phyloP scores from a whole-genome alignment of 176 grass and related monocot genomes.

The Metroxylon sagu region DNA sequence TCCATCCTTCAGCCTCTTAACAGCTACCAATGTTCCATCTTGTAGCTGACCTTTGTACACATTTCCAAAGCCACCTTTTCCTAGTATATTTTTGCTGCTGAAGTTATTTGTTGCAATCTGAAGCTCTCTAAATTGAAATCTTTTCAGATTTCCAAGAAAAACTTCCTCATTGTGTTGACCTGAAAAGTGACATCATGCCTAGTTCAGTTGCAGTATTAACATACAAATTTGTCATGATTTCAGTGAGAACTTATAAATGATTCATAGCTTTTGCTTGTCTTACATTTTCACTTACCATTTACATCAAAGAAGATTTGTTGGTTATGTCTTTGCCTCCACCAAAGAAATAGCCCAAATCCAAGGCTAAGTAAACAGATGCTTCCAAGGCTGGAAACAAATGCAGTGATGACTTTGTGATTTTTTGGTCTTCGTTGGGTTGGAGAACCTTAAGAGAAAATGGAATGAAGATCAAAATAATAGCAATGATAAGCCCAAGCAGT shows the following conservation, averaged over 20 bases:
- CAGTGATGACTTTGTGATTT: conserved; percentile 39
- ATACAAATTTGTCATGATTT: background rate
- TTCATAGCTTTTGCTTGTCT: background rate
- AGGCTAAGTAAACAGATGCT: conserved; percentile 44
- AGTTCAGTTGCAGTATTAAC: background rate
- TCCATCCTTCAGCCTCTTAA: conserved; percentile 62
- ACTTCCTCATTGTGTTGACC: conserved; percentile 56
- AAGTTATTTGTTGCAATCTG: conserved; percentile 71
- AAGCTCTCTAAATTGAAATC: conserved; percentile 78
- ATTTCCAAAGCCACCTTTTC: conserved; percentile 69
- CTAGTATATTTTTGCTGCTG: conserved; percentile 65
- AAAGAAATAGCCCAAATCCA: conserved; percentile 38
- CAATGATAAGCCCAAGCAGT: background rate
- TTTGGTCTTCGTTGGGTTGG: conserved; percentile 24
- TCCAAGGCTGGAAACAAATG: conserved; percentile 51
- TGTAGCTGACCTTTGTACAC: conserved; percentile 57
- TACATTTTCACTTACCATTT: conserved; percentile 41
- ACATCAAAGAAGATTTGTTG: conserved; percentile 44
- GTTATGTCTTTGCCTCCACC: conserved; percentile 49
- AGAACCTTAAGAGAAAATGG: conserved; percentile 33
- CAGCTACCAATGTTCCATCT: conserved; percentile 57
- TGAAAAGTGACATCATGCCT: conserved; percentile 12
- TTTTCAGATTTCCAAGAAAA: conserved; percentile 50
- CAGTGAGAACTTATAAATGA: background rate
- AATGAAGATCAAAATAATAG: conserved; percentile 16